Conservation (phyloP, 2,329 filamentous ascomycete species). For the Gaeumannomyces sp. region DNA sequence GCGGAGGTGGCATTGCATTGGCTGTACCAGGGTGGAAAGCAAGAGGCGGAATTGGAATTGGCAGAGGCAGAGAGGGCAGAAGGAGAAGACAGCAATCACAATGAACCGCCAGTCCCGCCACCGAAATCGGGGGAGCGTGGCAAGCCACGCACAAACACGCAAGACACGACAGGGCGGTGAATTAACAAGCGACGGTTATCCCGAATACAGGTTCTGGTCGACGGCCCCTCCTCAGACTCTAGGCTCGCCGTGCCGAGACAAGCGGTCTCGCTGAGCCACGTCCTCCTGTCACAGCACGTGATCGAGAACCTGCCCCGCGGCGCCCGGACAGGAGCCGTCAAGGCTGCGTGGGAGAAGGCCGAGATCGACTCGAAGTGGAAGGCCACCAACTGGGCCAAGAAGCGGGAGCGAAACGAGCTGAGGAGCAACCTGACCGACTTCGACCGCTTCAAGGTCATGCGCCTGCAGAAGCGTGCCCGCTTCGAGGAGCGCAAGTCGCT, state of each 20-base stretch:
- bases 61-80: constrained; percentile 11
- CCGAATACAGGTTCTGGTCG: constrained; percentile 73
- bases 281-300: constrained; percentile 84
- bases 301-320: constrained; percentile 81
- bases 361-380: constrained; percentile 93
- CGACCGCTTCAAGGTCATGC: constrained; percentile 99
- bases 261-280: constrained; percentile 71
- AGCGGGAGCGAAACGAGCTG: constrained; percentile 76
- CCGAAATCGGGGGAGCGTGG: neutral
- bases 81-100: constrained; percentile 11
- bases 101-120: neutral
- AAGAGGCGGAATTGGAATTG: constrained; percentile 5
- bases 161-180: neutral
- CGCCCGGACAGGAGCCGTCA: constrained; percentile 74
- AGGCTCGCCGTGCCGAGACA: constrained; percentile 81
- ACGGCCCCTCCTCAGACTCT: constrained; percentile 81
- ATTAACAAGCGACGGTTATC: constrained; percentile 8
- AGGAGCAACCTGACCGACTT: constrained; percentile 94
- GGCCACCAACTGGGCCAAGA: constrained; percentile 90
- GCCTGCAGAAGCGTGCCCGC: constrained; percentile 98
- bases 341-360: constrained; percentile 84
- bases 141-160: neutral
- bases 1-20: neutral
- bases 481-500: constrained; percentile 97
- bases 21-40: neutral